phyloP scores from a whole-genome alignment of 169 alveolate species.

The Cryptosporidium ubiquitum region DNA sequence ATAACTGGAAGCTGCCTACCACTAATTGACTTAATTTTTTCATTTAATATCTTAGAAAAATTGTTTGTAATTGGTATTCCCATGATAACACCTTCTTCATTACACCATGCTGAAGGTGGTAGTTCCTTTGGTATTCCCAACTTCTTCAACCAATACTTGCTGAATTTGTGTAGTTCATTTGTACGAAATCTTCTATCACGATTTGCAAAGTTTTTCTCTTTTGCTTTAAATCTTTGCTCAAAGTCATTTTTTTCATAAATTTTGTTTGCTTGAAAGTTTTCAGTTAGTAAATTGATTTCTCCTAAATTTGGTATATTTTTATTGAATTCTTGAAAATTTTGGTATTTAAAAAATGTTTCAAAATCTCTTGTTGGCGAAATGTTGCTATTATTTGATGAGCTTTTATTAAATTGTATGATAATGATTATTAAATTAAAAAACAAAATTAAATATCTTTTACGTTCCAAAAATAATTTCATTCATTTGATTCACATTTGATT shows the following conservation, averaged over 20 bases:
- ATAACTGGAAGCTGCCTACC: slow-evolving; percentile 26
- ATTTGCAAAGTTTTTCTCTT: background rate
- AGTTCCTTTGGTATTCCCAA: slow-evolving; percentile 57
- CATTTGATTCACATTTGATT: background rate
- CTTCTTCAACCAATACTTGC: slow-evolving; percentile 59
- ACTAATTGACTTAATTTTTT: slow-evolving; percentile 8
- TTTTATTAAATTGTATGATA: background rate
- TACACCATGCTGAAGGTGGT: slow-evolving; percentile 75
- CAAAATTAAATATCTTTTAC: background rate
- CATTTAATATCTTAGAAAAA: slow-evolving; percentile 18
- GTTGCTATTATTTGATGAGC: background rate
- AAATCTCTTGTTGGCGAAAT: background rate
- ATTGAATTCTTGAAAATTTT: background rate
- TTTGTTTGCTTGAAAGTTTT: background rate
- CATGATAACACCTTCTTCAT: slow-evolving; percentile 35
- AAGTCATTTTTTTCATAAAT: background rate
- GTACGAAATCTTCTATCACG: background rate
- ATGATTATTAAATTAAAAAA: background rate
- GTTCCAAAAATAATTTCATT: slow-evolving; percentile 4
- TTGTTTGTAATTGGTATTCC: slow-evolving; percentile 37
- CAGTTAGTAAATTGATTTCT: background rate
- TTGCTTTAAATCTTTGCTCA: background rate
- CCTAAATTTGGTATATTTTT: slow-evolving; percentile 12
- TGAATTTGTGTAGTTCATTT: slow-evolving; percentile 41
- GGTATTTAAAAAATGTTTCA: background rate